These are phyloP conservation scores for Penicillium sp. DNA, from an alignment of 2,329 filamentous ascomycete genomes.

Conservation along the genomic window DNA sequence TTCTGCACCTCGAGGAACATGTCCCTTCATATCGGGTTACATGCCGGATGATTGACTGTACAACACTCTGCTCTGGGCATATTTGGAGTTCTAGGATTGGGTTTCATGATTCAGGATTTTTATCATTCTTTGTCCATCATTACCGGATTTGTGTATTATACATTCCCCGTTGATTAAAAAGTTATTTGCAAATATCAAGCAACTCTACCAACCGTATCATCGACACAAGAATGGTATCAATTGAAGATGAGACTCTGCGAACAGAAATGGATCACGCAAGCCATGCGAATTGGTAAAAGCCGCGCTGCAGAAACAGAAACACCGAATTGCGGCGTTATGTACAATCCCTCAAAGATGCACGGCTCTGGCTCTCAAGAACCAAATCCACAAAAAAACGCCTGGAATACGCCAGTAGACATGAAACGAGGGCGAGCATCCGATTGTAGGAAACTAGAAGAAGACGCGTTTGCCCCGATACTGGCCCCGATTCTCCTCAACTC, in stretches of 20 bases:
- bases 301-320: not conserved
- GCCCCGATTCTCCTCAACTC: not conserved
- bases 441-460: not conserved
- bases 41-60: conserved; percentile 19
- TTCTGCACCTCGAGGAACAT: not conserved
- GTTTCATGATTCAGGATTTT: not conserved
- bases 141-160: not conserved
- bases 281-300: not conserved
- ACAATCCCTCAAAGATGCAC: not conserved
- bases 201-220: conserved; percentile 7
- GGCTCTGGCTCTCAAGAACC: not conserved
- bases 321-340: not conserved
- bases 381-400: conserved; percentile 20
- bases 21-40: not conserved
- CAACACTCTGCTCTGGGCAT: conserved; percentile 36
- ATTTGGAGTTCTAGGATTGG: conserved; percentile 24
- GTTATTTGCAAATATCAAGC: not conserved
- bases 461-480: not conserved
- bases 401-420: conserved; percentile 21
- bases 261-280: not conserved
- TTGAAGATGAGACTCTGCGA: conserved; percentile 10
- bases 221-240: conserved; percentile 9
- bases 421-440: not conserved
- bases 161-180: not conserved
- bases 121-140: not conserved